Evolutionary conservation across 1,284 basidiomycete species (phyloP), one percentile per base, ranked within the genome.

Genomic region (Cronartium quercuum): DNA sequence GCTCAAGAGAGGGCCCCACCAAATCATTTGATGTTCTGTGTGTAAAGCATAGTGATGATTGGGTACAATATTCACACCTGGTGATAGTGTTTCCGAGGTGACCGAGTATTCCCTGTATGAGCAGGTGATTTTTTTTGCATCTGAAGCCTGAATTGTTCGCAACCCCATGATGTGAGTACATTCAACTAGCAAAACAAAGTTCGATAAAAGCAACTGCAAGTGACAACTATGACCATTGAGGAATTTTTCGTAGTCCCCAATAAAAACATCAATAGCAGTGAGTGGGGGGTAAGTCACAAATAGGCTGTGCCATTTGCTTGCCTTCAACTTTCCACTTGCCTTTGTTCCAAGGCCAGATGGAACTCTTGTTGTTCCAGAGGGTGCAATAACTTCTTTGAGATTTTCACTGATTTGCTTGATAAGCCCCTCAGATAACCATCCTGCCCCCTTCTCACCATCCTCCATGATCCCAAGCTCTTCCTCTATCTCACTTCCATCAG

Each of bases 31-130:
- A 1, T 51, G 35, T 13, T 44, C 62, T 9, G 64, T 55, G n/a
- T 73, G 69, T 15, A 73, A 24, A 7, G 51, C 63, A 65, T 73
- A 66, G 40, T 73, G 69, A 35, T 73, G 69, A 21, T 73, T 73
- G 15, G 69, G 69, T 2, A 66, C 34, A 34, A 66, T 60, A 24
- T 66, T 55, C 13, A 51, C 34, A 12, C 24, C 21, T 2, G 9
- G 15, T 42, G 42, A 73, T 1, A 73, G 38, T 12, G 34, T 0
- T 3, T 24, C 35, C 15, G 69, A 73, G 12, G 69, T 58, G 34
- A 57, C 10, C 18, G 63, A 38, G 51, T 73, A 73, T 29, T 51
- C 15, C 21, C 12, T 0, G 13, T 73, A 73, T 4, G 35, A 18
- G 13, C 66, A 10, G 0, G 18, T 4, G 10, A 73, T n/a, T 21